phyloP scores from a whole-genome alignment of 305 asterid species.

The Rubia tinctorum region DNA sequence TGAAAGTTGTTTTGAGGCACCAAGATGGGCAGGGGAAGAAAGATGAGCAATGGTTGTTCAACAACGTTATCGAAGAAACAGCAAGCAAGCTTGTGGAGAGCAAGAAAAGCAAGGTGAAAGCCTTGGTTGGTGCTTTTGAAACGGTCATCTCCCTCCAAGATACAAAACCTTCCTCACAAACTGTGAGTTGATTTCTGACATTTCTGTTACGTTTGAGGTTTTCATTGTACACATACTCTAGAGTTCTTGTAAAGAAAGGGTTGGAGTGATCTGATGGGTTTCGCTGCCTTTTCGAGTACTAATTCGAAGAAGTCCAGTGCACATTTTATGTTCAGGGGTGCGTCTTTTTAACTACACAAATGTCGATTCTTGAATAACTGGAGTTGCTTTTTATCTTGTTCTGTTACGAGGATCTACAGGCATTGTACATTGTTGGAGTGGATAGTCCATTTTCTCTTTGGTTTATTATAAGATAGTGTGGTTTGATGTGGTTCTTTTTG shows the following conservation, averaged over 20 bases:
- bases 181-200: slow-evolving; percentile 28
- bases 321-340: neutral
- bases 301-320: neutral
- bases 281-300: neutral
- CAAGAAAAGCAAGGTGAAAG: slow-evolving; percentile 89
- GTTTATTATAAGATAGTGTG: neutral
- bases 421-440: slow-evolving; percentile 4
- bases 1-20: slow-evolving; percentile 62
- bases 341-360: neutral
- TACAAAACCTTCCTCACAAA: slow-evolving; percentile 43
- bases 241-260: neutral
- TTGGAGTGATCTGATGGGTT: slow-evolving; percentile 3
- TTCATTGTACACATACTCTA: slow-evolving; percentile 12
- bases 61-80: slow-evolving; percentile 85
- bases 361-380: slow-evolving; percentile 16
- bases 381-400: slow-evolving; percentile 12
- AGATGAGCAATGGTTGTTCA: slow-evolving; percentile 70
- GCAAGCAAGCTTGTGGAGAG: slow-evolving; percentile 85
- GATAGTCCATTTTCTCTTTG: neutral
- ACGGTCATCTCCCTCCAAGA: slow-evolving; percentile 88
- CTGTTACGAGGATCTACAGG: neutral
- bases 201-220: neutral
- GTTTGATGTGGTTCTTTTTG: neutral
- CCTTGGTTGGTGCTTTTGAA: slow-evolving; percentile 94
- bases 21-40: slow-evolving; percentile 67